Percentiles rank a stretch among this genome's conserved stretches.
phyloP scores from a whole-genome alignment of 31 red algal species.

The Odonthalia washingtoniensis region DNA sequence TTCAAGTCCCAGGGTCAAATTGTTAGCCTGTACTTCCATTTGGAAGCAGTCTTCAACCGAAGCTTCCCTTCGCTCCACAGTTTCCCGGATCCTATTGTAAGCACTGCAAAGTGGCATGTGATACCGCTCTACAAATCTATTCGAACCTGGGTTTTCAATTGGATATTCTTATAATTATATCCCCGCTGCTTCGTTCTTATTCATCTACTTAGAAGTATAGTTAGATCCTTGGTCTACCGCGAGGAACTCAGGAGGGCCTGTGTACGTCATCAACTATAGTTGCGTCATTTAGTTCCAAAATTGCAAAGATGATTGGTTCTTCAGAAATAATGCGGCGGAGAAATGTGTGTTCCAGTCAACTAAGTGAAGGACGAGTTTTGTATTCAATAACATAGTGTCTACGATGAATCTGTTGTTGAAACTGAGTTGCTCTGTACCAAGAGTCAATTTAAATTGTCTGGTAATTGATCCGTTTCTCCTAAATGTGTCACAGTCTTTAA shows the following conservation, averaged over 20 bases:
- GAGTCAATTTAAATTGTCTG: neutral
- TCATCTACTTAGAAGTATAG: neutral
- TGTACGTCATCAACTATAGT: neutral
- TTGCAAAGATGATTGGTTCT: neutral
- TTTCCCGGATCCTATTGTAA: neutral
- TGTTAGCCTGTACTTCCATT: neutral
- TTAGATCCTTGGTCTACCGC: neutral
- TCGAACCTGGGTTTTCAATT: neutral
- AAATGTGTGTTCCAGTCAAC: neutral
- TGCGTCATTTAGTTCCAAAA: neutral
- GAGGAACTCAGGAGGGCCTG: neutral
- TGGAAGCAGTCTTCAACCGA: neutral
- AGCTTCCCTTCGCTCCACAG: neutral
- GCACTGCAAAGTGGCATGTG: neutral
- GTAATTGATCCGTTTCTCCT: neutral
- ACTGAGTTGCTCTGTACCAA: neutral
- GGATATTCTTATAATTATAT: neutral
- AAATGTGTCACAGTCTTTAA: neutral
- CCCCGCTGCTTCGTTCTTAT: neutral
- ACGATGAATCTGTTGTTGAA: neutral
- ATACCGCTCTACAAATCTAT: neutral
- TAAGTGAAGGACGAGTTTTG: neutral
- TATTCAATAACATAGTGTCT: neutral
- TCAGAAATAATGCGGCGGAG: neutral
- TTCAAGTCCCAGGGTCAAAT: neutral